Percentiles rank a stretch among this genome's conserved stretches.
Evolutionary conservation across 164 flowering plant species (phyloP).

Genomic region (Cinnamomum micranthum): DNA sequence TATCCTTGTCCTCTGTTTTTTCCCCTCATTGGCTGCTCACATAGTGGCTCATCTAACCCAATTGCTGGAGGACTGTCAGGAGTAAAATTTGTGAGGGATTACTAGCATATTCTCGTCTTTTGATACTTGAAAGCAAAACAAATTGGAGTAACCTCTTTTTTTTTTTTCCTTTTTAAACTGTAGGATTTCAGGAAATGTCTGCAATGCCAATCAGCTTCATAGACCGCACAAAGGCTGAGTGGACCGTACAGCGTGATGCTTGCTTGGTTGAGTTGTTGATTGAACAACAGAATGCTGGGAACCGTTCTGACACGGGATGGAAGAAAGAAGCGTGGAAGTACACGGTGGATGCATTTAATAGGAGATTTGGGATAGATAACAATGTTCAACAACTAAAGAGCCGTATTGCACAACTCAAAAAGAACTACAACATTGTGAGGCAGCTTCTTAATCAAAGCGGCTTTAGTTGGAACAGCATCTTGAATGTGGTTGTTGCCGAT

Average conservation of each 20-base stretch:
- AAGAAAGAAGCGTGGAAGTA: conserved; percentile 1
- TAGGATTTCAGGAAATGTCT: neutral
- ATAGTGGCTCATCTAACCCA: too few relatives aligned
- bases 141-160: too few relatives aligned
- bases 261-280: neutral
- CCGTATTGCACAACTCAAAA: neutral
- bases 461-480: neutral
- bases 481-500: neutral
- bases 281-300: conserved; percentile 2
- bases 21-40: too few relatives aligned
- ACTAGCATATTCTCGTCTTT: too few relatives aligned
- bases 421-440: neutral
- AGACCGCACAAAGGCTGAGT: neutral
- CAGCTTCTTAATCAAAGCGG: neutral
- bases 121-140: too few relatives aligned
- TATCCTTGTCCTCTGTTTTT: too few relatives aligned
- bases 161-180: neutral
- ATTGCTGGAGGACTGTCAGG: too few relatives aligned
- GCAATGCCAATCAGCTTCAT: neutral
- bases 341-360: neutral
- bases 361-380: neutral
- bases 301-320: neutral
- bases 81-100: too few relatives aligned
- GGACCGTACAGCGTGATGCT: neutral
- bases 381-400: conserved; percentile 1